Conservation (phyloP, 441 rosid species). For the Aleurites moluccanus region DNA sequence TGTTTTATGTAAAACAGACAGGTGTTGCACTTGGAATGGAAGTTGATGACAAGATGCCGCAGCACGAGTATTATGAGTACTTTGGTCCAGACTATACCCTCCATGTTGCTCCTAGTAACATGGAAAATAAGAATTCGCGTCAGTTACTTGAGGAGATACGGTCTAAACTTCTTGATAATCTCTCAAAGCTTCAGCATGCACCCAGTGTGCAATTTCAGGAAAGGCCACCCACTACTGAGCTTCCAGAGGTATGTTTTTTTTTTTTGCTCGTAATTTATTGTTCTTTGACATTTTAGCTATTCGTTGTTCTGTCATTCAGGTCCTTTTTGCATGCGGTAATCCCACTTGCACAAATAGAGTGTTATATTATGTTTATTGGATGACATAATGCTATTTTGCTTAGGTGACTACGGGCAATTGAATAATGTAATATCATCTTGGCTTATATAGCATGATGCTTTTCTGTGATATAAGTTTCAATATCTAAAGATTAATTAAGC, state of each 20-base stretch:
- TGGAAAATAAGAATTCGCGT: constrained; percentile 75
- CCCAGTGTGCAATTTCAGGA: constrained; percentile 92
- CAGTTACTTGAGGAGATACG: constrained; percentile 60
- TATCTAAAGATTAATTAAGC: neutral
- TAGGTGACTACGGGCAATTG: neutral
- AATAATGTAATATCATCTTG: neutral
- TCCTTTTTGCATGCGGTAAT: neutral
- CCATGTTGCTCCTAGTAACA: constrained; percentile 84
- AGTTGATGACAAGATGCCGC: constrained; percentile 80
- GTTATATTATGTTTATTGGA: neutral
- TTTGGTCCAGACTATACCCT: constrained; percentile 80
- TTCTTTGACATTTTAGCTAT: neutral
- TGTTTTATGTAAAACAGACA: constrained; percentile 38
- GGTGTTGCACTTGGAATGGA: constrained; percentile 84
- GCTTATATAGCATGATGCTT: neutral
- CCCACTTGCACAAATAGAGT: neutral
- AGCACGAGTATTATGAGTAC: constrained; percentile 75
- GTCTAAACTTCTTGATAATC: constrained; percentile 69
- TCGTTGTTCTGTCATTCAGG: neutral
- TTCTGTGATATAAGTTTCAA: neutral
- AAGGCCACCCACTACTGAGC: constrained; percentile 71
- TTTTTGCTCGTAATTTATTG: neutral
- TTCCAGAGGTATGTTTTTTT: constrained; percentile 64
- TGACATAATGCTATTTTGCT: neutral
- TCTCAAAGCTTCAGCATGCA: constrained; percentile 86